Base-by-base conservation (phyloP, 2,329 filamentous ascomycete genomes). In the Alternaria panax region DNA sequence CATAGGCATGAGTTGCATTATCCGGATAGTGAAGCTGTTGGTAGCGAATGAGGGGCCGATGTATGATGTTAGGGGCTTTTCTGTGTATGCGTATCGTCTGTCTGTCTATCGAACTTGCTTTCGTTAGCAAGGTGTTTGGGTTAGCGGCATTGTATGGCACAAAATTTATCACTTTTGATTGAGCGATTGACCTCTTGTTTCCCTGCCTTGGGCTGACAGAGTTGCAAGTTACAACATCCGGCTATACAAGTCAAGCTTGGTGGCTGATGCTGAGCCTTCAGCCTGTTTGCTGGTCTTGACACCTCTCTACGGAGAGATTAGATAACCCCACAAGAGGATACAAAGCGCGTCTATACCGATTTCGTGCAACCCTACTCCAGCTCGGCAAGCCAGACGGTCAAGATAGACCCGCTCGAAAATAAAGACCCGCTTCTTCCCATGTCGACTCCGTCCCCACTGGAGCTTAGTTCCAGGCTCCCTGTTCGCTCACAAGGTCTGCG, bases 91-190 rank as follows among this genome's bases (percentile, higher is more conserved):
- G 53, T 64, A 59, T 55, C 41, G 40, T 56, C 16, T 25, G 46
- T 52, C 43, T 45, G 38, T 55, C 51, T 50, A 43, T 64, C 38
- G 46, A 52, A 40, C 57, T 45, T 45, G 53, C 47, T 57, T 57
- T 63, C 50, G 42, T 41, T 55, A 60, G 59, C 60, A 57, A 54
- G 57, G 54, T 61, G 60, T 63, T 50, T 57, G 47, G 55, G 53
- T 57, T 62, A 62, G 62, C 53, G 59, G 55, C 62, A 62, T 64
- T 57, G 51, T 57, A 36, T 50, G 50, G 42, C 36, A 50, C 46
- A 51, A 43, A 59, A 54, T 45, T 43, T 24, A 55, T 55, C 34
- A 43, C 28, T 50, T 50, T 11, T 48, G 12, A 20, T 24, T 28
- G 36, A 18, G 22, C 42, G 28, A 36, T 27, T 45, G 11, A 22